These are phyloP conservation scores for Sclerotinia trifoliorum DNA, from an alignment of 2,329 filamentous ascomycete genomes.

Conservation along the genomic window DNA sequence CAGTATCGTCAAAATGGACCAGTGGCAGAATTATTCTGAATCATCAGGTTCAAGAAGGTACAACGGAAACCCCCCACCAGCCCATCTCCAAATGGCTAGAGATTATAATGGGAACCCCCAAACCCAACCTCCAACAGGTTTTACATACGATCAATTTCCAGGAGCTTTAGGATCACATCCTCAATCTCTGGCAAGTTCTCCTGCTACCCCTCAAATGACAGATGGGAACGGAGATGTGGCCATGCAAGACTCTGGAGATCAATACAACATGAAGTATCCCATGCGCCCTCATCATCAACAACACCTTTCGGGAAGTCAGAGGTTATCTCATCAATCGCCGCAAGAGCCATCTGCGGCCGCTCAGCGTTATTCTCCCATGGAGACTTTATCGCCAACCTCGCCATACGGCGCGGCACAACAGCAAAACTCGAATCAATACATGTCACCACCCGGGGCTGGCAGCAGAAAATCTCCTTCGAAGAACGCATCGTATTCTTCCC, in stretches of 20 bases:
- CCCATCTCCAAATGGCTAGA: slow-evolving; percentile 49
- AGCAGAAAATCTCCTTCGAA: slow-evolving; percentile 78
- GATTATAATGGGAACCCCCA: slow-evolving; percentile 45
- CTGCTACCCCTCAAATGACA: slow-evolving; percentile 59
- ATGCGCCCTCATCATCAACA: slow-evolving; percentile 76
- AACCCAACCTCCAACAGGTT: slow-evolving; percentile 56
- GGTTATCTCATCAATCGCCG: slow-evolving; percentile 65
- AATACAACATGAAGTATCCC: slow-evolving; percentile 82
- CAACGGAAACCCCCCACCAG: slow-evolving; percentile 51
- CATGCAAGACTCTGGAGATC: slow-evolving; percentile 84
- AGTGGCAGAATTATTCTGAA: slow-evolving; percentile 70
- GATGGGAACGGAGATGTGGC: slow-evolving; percentile 73
- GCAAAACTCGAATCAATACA: slow-evolving; percentile 46
- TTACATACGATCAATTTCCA: slow-evolving; percentile 69
- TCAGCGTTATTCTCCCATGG: slow-evolving; percentile 95
- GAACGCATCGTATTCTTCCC: slow-evolving; percentile 57
- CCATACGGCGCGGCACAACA: slow-evolving; percentile 69
- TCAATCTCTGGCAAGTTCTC: slow-evolving; percentile 57
- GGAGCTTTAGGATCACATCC: slow-evolving; percentile 45
- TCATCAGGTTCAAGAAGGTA: slow-evolving; percentile 63
- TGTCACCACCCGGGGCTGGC: slow-evolving; percentile 45
- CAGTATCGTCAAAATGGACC: slow-evolving; percentile 49
- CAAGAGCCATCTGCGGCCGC: slow-evolving; percentile 79
- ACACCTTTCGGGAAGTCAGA: slow-evolving; percentile 55
- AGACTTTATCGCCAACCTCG: slow-evolving; percentile 75